Evolutionary conservation across 164 flowering plant genomes (phyloP), one percentile per base, ranked within the genome.

Genomic region (Vitis riparia): DNA sequence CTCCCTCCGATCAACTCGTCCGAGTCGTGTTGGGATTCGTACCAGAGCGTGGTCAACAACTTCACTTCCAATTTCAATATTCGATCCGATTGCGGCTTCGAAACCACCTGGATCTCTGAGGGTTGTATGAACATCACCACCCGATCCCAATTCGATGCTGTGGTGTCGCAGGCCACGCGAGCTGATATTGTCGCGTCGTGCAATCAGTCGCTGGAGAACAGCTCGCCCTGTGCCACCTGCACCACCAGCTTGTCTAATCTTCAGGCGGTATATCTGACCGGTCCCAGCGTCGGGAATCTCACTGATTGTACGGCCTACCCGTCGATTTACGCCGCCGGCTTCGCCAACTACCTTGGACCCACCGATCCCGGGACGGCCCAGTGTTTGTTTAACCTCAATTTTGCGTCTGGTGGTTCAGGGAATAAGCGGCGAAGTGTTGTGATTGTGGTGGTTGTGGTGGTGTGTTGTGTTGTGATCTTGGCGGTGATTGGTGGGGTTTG

Each of bases 101-200:
- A 79, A 12, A 77, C 87, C 23, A 1, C 17, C 3, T 83, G 84
- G 87, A 81, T 81, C 55, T 70, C 83, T 0, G 62, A 79, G 57
- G 87, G 83, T 0, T 83, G 87, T 55, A 65, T 75, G 77, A 81
- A 83, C 72, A 65, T 83, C 71, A 73, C 80, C 15, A 79, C 84
- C 32, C 50, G 66, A 29, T 27, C 75, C 5, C 69, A 79, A 6
- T 79, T 83, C 75, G 87, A 77, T 44, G 51, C 71, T 19, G 15
- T 71, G 4, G 66, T 83, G 4, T 72, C 84, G 4, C 16, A 68
- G 2, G 12, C 75, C 11, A 49, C 69, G 14, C 11, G 75, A 3
- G 19, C n/a, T 3, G 68, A 68, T 29, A 75, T 79, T 50, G 77
- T 53, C 19, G 11, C 58, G 6, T 71, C 49, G 48, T 83, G 87